Conservation (phyloP, 805 yeast genomes). For the Candida qinlingensis region DNA sequence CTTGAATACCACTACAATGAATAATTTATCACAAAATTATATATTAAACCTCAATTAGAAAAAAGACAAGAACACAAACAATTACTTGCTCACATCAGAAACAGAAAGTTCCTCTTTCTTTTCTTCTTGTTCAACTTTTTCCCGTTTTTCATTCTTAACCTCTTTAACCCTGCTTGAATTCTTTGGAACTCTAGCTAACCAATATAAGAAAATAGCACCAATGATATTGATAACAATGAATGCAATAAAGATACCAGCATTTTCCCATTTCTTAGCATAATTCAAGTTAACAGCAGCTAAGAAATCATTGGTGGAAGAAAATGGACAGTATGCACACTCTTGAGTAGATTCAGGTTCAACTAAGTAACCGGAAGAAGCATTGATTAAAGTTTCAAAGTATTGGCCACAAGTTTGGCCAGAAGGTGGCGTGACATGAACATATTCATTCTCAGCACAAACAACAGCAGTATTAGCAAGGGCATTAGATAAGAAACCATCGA, state of each 20-base stretch:
- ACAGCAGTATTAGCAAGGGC: constrained; percentile 48
- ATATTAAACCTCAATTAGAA: no score
- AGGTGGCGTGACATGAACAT: constrained; percentile 44
- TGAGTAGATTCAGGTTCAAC: constrained; percentile 30
- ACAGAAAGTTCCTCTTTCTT: neutral
- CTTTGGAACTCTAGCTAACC: constrained; percentile 69
- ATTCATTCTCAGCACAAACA: constrained; percentile 43
- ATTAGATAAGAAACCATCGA: constrained; percentile 48
- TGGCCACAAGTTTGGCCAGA: constrained; percentile 53
- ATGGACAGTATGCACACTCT: constrained; percentile 55
- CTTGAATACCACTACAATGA: no score
- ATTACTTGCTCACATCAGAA: neutral
- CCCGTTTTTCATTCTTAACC: neutral
- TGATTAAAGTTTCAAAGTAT: constrained; percentile 37
- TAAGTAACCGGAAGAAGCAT: constrained; percentile 20
- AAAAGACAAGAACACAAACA: no score
- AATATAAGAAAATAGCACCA: constrained; percentile 45
- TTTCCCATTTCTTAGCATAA: constrained; percentile 58
- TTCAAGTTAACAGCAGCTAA: constrained; percentile 37
- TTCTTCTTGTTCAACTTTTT: neutral
- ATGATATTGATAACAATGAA: constrained; percentile 34
- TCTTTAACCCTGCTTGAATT: constrained; percentile 31
- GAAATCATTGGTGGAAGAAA: constrained; percentile 52
- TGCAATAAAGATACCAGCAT: constrained; percentile 49
- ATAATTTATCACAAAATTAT: no score